Conservation (phyloP, 192 early-diverging fungal species). For the Spinellus fusiger region DNA sequence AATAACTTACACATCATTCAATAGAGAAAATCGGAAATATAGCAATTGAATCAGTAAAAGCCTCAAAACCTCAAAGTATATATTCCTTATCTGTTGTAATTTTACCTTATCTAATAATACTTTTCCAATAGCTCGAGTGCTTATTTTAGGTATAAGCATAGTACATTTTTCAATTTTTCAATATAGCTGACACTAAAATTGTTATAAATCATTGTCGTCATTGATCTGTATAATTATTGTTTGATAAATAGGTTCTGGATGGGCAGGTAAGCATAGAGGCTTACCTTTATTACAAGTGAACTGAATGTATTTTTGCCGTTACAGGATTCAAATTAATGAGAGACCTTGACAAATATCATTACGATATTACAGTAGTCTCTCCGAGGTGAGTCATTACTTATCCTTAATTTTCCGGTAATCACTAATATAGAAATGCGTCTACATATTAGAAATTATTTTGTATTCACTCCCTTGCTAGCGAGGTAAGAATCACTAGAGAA, state of each 20-base stretch:
- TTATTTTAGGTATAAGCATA: too few species aligned
- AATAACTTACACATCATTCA: too few species aligned
- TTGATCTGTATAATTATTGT: constrained; percentile 18
- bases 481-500: constrained; percentile 12
- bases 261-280: constrained; percentile 34
- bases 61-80: too few species aligned
- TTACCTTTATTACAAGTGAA: background rate
- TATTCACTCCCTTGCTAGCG: constrained; percentile 84
- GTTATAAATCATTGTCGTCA: background rate
- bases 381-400: constrained; percentile 50
- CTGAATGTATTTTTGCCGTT: constrained; percentile 28
- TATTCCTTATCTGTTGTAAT: too few species aligned
- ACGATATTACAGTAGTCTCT: constrained; percentile 72
- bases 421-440: background rate
- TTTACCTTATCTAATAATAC: too few species aligned
- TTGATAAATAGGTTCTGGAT: constrained; percentile 44
- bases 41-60: too few species aligned
- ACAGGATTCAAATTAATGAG: constrained; percentile 68
- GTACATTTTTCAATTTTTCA: background rate
- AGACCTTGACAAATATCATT: constrained; percentile 58
- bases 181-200: background rate
- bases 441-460: constrained; percentile 64
- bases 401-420: background rate
- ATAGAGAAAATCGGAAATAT: too few species aligned
- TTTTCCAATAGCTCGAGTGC: too few species aligned